Evolutionary conservation across 345 rosid species (phyloP).

Genomic region (Streptanthus diversifolius): DNA sequence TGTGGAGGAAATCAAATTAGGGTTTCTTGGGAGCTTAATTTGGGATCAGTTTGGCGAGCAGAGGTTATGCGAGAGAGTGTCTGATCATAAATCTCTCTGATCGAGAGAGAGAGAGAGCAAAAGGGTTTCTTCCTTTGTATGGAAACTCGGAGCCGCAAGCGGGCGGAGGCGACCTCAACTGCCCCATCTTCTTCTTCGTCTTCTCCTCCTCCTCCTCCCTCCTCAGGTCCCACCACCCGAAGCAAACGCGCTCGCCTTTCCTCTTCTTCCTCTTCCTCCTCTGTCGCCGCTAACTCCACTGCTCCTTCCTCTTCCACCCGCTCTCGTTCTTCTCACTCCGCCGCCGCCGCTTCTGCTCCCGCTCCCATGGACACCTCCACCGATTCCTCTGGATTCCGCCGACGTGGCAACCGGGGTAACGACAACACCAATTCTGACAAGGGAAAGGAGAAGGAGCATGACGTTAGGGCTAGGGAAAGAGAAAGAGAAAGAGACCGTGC

Average conservation of each 20-base stretch:
- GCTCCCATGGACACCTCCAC: conserved; percentile 70
- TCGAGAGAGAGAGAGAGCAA: conserved; percentile 28
- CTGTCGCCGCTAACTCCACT: conserved; percentile 9
- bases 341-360: conserved; percentile 7
- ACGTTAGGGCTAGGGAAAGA: conserved; percentile 52
- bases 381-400: conserved; percentile 75
- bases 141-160: conserved; percentile 99
- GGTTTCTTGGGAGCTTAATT: too few relatives aligned
- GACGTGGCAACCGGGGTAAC: conserved; percentile 41
- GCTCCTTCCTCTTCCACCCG: conserved; percentile 36
- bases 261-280: conserved; percentile 36
- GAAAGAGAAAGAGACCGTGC: conserved; percentile 48
- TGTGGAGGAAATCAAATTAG: neutral
- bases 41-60: neutral
- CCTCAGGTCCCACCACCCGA: conserved; percentile 78
- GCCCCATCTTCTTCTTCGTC: conserved; percentile 83
- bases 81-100: conserved; percentile 55
- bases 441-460: conserved; percentile 95
- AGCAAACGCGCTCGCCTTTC: conserved; percentile 71
- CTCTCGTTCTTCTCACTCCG: conserved; percentile 45
- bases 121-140: conserved; percentile 75
- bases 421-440: conserved; percentile 51
- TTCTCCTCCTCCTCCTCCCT: conserved; percentile 19
- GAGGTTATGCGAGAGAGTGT: conserved; percentile 37
- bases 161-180: conserved; percentile 99